Evolutionary conservation across 768 basidiomycete species (phyloP).

Genomic region (Clitopilus passeckerianus): DNA sequence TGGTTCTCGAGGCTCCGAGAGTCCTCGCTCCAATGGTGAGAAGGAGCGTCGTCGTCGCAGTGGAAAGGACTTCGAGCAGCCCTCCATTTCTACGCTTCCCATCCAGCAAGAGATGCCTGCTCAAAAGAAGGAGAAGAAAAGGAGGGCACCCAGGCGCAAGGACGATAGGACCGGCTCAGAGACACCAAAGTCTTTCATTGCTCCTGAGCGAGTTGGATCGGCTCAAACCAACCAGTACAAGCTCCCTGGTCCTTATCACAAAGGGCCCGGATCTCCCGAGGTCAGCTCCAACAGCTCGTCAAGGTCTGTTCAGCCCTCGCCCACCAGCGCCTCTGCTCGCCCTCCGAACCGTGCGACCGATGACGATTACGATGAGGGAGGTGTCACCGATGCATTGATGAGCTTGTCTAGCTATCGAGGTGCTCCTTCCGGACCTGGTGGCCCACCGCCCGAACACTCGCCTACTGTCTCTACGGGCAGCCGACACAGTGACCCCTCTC

Average conservation of each 20-base stretch:
- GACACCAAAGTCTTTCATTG: slow-evolving; percentile 35
- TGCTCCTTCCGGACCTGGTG: slow-evolving; percentile 13
- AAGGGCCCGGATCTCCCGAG: slow-evolving; percentile 52
- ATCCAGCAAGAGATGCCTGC: slow-evolving; percentile 36
- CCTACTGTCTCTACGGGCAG: slow-evolving; percentile 57
- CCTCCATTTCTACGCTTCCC: slow-evolving; percentile 10
- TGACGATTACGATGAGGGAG: slow-evolving; percentile 86
- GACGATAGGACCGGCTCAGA: slow-evolving; percentile 42
- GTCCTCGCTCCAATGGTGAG: slow-evolving; percentile 45
- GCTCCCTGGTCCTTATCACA: slow-evolving; percentile 29
- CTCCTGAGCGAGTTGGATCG: slow-evolving; percentile 22
- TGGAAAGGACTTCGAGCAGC: slow-evolving; percentile 40
- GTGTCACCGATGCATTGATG: slow-evolving; percentile 79
- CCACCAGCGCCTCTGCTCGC: slow-evolving; percentile 54
- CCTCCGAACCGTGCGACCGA: slow-evolving; percentile 71
- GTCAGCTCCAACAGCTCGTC: slow-evolving; percentile 62
- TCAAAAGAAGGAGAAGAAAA: slow-evolving; percentile 55
- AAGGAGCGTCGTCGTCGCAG: slow-evolving; percentile 43
- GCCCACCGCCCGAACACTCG: slow-evolving; percentile 37
- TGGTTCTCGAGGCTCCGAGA: slow-evolving; percentile 51
- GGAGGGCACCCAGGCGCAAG: slow-evolving; percentile 36
- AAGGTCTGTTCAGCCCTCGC: slow-evolving; percentile 68
- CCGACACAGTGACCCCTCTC: slow-evolving; percentile 44
- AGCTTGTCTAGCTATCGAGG: slow-evolving; percentile 48
- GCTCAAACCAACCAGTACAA: slow-evolving; percentile 21